These are phyloP conservation scores for Xylariales sp. DNA, from an alignment of 2,329 filamentous ascomycete genomes.

Conservation along the genomic window DNA sequence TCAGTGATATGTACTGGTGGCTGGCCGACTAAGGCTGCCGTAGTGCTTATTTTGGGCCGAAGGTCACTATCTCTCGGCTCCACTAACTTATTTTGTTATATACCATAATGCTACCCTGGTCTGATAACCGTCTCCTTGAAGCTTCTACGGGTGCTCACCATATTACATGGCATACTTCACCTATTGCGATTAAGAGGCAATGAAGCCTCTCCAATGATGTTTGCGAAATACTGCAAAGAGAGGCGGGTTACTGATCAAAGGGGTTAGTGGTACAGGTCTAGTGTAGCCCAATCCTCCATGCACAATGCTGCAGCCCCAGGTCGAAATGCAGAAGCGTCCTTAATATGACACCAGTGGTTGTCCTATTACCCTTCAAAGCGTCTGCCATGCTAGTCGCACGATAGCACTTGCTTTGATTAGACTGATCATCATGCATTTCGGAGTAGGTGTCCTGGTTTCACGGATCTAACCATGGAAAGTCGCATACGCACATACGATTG, in stretches of 20 bases:
- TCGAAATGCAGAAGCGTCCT: conserved; percentile 25
- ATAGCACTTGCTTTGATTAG: background rate
- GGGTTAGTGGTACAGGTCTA: conserved; percentile 24
- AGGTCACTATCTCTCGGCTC: too few species aligned
- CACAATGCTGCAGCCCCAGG: conserved; percentile 30
- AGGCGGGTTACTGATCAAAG: conserved; percentile 17
- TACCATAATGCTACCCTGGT: too few species aligned
- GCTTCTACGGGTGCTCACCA: too few species aligned
- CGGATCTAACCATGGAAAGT: conserved; percentile 27
- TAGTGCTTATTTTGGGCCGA: too few species aligned
- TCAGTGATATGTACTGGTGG: too few species aligned
- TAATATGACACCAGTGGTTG: background rate
- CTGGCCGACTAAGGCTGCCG: too few species aligned
- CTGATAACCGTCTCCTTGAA: too few species aligned
- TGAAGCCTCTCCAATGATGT: too few species aligned
- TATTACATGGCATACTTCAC: too few species aligned
- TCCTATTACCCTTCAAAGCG: background rate
- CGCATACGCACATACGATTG: conserved; percentile 25
- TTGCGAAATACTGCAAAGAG: background rate
- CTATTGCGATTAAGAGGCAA: too few species aligned
- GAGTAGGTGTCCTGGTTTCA: conserved; percentile 16
- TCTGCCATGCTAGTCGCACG: too few species aligned
- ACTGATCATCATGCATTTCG: conserved; percentile 5
- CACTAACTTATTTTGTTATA: too few species aligned
- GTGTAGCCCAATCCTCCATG: conserved; percentile 21